These are phyloP conservation scores for Parmelia sp. DNA, from an alignment of 495 filamentous ascomycete species.

Conservation along the genomic window DNA sequence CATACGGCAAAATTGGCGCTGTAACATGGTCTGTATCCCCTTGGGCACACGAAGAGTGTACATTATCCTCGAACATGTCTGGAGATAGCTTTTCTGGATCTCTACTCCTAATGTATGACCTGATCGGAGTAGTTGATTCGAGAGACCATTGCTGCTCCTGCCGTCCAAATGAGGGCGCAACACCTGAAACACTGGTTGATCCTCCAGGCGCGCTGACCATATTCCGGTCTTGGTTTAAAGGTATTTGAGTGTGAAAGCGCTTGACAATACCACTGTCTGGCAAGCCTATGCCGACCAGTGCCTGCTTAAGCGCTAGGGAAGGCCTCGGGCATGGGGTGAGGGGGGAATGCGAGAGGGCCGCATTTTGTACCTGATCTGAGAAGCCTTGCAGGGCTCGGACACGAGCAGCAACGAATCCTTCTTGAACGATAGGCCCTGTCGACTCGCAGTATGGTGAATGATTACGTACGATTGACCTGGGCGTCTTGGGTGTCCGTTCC, in stretches of 20 bases:
- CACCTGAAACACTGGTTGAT: not conserved
- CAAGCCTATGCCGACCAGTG: not conserved
- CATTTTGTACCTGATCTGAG: not conserved
- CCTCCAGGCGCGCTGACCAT: not conserved
- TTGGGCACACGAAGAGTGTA: not conserved
- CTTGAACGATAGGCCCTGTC: conserved; percentile 18
- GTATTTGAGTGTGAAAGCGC: not conserved
- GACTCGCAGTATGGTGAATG: conserved; percentile 18
- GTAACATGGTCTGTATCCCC: not conserved
- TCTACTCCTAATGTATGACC: not conserved
- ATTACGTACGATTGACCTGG: conserved; percentile 4
- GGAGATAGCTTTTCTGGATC: not conserved
- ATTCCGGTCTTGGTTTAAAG: not conserved
- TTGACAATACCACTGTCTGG: not conserved
- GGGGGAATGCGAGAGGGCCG: not conserved
- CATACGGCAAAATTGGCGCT: not conserved
- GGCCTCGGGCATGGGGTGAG: not conserved
- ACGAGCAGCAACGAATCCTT: conserved; percentile 20
- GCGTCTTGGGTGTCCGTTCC: conserved; percentile 5
- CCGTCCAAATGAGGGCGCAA: not conserved
- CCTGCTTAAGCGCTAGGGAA: not conserved
- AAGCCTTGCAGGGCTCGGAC: conserved; percentile 19
- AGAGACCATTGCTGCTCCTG: not conserved
- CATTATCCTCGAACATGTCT: not conserved
- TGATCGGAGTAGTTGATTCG: not conserved